Evolutionary conservation across 148 eudicot genomes (phyloP), one percentile per base, ranked within the genome.

Genomic region (Dianthus caryophyllus): DNA sequence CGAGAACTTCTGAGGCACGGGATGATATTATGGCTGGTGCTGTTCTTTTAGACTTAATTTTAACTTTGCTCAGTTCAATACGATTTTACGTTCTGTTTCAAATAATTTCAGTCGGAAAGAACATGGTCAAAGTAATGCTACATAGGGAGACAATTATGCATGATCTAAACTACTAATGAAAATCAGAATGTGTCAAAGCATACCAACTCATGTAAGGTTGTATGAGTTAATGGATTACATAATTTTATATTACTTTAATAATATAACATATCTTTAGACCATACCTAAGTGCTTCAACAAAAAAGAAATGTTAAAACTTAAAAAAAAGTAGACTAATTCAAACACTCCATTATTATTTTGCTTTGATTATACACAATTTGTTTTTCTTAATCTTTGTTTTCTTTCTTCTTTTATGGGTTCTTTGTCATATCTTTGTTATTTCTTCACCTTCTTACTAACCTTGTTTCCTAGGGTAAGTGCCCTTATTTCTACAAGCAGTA

Each of bases 321-420:
- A 18, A 49, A 31, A 57, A 57, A 64, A 65, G 27, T 51, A 47
- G 69, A 61, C 71, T 47, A 57, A 30, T 68, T 71, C 79, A 48
- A 69, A 26, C 46, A n/a, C n/a, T n/a, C n/a, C 44, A 64, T 39
- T 43, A 38, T 66, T 46, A 63, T 38, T 59, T 69, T 60, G 64
- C 46, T 60, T 60, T 36, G 25, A 73, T 61, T n/a, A 61, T 55
- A 61, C 74, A 55, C 56, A 26, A 33, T 33, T 33, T 65, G 56
- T 22, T 51, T 70, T 61, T 10, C 27, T 39, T 64, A 49, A 33
- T 47, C 24, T 60, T 7, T 70, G 66, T 72, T 64, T n/a, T 65
- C 63, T 60, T 66, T 70, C 60, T 79, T 44, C 69, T 39, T 74
- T 63, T 53, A 84, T 86, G 91, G 89, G 66, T 62, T 76, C 74